Percentiles rank a stretch among this genome's conserved stretches.
These are phyloP conservation scores for Hyaloscypha hepaticicola DNA, from an alignment of 495 filamentous ascomycete genomes.

Conservation along the genomic window DNA sequence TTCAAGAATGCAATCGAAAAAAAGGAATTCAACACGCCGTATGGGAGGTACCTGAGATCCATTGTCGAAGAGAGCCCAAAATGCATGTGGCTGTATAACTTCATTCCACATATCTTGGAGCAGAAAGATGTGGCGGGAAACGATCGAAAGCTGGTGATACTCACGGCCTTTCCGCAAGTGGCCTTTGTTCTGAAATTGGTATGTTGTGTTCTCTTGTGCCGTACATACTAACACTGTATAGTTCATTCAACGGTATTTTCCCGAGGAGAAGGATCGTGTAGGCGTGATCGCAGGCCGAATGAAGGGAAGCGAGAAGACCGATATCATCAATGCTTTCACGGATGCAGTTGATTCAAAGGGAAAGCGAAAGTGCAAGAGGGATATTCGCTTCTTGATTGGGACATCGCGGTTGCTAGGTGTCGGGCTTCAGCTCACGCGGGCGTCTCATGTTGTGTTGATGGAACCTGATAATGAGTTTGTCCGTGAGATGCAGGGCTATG, in stretches of 20 bases:
- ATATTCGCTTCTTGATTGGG: conserved; percentile 17
- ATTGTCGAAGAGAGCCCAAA: conserved; percentile 19
- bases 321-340: conserved; percentile 11
- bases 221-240: not conserved
- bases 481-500: conserved; percentile 18
- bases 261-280: conserved; percentile 1
- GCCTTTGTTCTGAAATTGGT: conserved; percentile 21
- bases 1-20: not conserved
- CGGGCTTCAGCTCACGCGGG: conserved; percentile 22
- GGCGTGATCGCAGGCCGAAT: conserved; percentile 2
- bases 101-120: not conserved
- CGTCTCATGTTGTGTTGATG: conserved; percentile 18
- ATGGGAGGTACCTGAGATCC: not conserved
- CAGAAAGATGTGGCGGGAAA: not conserved
- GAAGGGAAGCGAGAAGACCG: not conserved
- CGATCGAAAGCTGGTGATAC: conserved; percentile 18
- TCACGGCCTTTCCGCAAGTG: conserved; percentile 10
- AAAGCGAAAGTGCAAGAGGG: conserved; percentile 6
- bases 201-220: not conserved
- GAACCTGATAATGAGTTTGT: conserved; percentile 17
- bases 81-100: conserved; percentile 13
- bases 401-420: conserved; percentile 6
- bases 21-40: not conserved
- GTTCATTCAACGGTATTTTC: conserved; percentile 11
- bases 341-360: not conserved